Percentiles rank a stretch among this genome's conserved stretches.
These are phyloP conservation scores for Botrytis porri DNA, from an alignment of 2,329 filamentous ascomycete genomes.

Conservation along the genomic window DNA sequence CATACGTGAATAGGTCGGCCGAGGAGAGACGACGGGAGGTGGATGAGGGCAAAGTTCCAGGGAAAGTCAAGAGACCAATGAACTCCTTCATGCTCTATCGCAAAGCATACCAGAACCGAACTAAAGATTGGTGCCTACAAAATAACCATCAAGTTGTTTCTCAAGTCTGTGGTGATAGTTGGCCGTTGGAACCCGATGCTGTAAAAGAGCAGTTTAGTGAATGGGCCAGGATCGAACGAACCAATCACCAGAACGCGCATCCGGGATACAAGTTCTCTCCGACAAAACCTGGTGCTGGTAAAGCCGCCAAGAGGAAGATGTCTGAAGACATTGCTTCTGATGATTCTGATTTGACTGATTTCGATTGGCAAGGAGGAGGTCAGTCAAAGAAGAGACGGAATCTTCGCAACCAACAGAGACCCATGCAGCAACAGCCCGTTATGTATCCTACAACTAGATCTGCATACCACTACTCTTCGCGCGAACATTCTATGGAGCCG, in stretches of 20 bases:
- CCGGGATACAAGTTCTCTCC: conserved; percentile 94
- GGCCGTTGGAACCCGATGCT: conserved; percentile 74
- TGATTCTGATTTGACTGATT: conserved; percentile 47
- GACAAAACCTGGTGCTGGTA: conserved; percentile 56
- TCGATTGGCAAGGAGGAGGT: conserved; percentile 41
- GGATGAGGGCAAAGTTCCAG: conserved; percentile 61
- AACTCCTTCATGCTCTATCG: conserved; percentile 99
- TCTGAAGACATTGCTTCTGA: conserved; percentile 41
- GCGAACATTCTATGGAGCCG: conserved; percentile 35
- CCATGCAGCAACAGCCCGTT: conserved; percentile 27
- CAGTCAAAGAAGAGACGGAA: conserved; percentile 28
- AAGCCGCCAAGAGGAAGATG: conserved; percentile 48
- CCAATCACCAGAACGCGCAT: conserved; percentile 81
- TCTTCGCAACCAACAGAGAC: conserved; percentile 20
- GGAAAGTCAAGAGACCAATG: conserved; percentile 87
- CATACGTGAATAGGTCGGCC: conserved; percentile 70
- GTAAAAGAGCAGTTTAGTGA: conserved; percentile 73
- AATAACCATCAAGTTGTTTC: conserved; percentile 96
- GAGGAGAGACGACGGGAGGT: conserved; percentile 68
- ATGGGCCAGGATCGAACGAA: conserved; percentile 75
- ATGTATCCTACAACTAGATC: conserved; percentile 34
- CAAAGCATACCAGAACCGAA: conserved; percentile 83
- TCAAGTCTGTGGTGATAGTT: conserved; percentile 79
- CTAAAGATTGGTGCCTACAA: conserved; percentile 75
- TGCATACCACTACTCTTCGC: conserved; percentile 35